Base-by-base conservation (phyloP, 352 stramenopile genomes). In the Phytophthora citrophthora region DNA sequence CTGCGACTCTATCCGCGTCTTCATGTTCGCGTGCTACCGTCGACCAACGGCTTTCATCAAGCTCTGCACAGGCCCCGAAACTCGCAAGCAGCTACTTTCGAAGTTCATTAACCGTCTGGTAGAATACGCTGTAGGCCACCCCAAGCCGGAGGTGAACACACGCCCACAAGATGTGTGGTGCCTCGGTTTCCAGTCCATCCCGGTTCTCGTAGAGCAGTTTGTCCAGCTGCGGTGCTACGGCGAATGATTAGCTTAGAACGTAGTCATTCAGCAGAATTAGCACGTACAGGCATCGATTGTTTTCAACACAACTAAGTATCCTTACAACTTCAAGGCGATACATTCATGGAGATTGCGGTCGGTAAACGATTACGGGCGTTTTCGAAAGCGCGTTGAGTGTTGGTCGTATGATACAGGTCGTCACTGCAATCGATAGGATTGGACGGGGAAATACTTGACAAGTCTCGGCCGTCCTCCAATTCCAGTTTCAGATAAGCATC, bases 31-130 rank as follows among this genome's bases (percentile, higher is more conserved):
- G 45, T 77, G 62, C 41, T 71, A 72, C 44, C 34, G 39, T 5
- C 62, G 77, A 66, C 76, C 79, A 15, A 65, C 64, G 12, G 45
- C 64, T 5, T 40, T 83, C 44, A 53, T 78, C 44, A 86, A 83
- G 51, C 16, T 80, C 18, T 61, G 54, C 59, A 47, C 51, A 50
- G 24, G 24, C 38, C 43, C 64, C 20, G 64, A 76, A 48, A 43
- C 70, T 10, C 74, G 79, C 46, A 81, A 76, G 43, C 67, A 74
- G 48, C 64, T 86, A 31, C 55, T 86, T 12, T 52, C 64, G 46
- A 64, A 71, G 5, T 72, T 86, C 49, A 60, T 88, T 7, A 74
- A 59, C 53, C 71, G 57, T 26, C 48, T 71, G n/a, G 56, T 79
- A 16, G 57, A 73, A 43, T 66, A 73, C 41, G 46, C 67, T 2